Conservation (phyloP, 768 basidiomycete species). For the Lactifluus subvellereus region DNA sequence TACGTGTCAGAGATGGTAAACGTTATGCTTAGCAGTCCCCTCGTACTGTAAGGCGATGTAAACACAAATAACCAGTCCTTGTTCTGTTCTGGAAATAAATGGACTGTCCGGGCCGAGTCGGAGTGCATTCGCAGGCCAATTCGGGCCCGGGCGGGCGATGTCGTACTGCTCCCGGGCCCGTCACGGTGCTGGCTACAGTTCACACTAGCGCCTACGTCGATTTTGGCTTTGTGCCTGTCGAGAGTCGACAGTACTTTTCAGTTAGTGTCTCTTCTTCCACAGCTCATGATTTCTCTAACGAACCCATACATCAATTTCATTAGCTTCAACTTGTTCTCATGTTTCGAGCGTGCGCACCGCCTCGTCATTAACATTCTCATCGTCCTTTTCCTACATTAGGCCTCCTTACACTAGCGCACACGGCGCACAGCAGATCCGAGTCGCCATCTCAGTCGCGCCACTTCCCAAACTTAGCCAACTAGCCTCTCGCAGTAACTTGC, state of each 20-base stretch:
- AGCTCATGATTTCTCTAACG: not conserved
- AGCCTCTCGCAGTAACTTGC: not conserved
- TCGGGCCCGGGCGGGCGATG: too few relatives aligned
- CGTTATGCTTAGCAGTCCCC: too few relatives aligned
- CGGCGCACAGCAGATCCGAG: not conserved
- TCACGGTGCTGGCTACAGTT: not conserved
- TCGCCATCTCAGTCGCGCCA: not conserved
- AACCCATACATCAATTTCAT: not conserved
- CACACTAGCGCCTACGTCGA: too few relatives aligned
- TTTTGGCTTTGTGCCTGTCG: not conserved
- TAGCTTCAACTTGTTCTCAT: not conserved
- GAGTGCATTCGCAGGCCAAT: too few relatives aligned
- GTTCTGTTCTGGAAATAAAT: too few relatives aligned
- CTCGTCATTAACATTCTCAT: not conserved
- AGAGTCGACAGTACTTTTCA: not conserved
- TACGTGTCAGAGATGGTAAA: too few relatives aligned
- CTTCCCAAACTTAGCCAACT: not conserved
- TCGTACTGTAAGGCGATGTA: too few relatives aligned
- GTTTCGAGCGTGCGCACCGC: not conserved
- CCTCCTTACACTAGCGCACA: not conserved
- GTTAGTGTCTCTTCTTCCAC: not conserved
- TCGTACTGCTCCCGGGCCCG: too few relatives aligned
- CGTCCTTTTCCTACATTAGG: not conserved
- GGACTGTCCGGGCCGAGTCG: too few relatives aligned
- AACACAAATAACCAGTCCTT: too few relatives aligned